These are phyloP conservation scores for Dichotomocladium elegans DNA, from an alignment of 371 early-diverging fungal species.

Conservation along the genomic window DNA sequence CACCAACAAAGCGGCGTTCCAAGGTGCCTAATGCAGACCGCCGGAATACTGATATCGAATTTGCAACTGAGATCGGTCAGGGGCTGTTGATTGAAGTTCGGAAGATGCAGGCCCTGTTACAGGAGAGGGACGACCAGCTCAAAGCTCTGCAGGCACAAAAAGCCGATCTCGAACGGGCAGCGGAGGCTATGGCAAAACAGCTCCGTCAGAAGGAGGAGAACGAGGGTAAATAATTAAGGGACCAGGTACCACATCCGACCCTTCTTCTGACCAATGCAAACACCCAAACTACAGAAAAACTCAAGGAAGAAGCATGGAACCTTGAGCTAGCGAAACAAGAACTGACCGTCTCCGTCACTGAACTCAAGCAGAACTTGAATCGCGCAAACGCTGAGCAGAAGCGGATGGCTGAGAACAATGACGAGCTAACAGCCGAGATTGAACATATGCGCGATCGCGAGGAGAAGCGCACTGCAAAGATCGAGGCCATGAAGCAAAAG, in stretches of 20 bases:
- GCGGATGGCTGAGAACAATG: conserved; percentile 52
- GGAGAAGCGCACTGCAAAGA: conserved; percentile 48
- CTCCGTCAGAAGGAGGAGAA: conserved; percentile 57
- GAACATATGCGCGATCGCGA: conserved; percentile 66
- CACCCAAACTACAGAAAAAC: conserved; percentile 29
- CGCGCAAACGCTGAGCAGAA: conserved; percentile 56
- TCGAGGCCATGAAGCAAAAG: conserved; percentile 52
- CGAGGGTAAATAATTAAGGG: conserved; percentile 44
- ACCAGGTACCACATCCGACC: neutral
- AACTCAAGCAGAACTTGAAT: conserved; percentile 51
- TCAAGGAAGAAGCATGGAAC: conserved; percentile 63
- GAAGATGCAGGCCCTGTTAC: conserved; percentile 47
- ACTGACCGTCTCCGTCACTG: conserved; percentile 47
- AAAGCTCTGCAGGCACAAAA: conserved; percentile 61
- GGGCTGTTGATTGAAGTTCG: conserved; percentile 47
- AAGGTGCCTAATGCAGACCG: conserved; percentile 47
- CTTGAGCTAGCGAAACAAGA: conserved; percentile 59
- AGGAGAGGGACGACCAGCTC: conserved; percentile 64
- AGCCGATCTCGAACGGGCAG: conserved; percentile 58
- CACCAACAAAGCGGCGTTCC: conserved; percentile 49
- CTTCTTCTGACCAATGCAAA: neutral
- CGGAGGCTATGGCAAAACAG: conserved; percentile 63
- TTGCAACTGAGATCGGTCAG: conserved; percentile 57
- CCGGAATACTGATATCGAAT: conserved; percentile 51
- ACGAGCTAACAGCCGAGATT: conserved; percentile 52